Percentiles rank a stretch among this genome's conserved stretches.
Conservation (phyloP, 2,329 filamentous ascomycete genomes). For the Beauveria rudraprayagi region DNA sequence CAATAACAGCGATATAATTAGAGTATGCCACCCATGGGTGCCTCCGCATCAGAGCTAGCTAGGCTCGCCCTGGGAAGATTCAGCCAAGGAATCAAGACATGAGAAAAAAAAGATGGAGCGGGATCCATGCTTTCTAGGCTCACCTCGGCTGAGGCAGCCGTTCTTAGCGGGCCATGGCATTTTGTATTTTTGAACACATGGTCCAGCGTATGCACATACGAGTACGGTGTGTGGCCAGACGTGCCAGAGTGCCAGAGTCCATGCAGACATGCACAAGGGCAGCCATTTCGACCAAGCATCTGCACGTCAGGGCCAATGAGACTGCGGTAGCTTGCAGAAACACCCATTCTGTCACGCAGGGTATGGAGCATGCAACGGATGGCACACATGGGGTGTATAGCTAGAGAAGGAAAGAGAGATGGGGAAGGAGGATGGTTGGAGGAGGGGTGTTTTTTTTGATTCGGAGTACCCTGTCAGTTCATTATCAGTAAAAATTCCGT, state of each 20-base stretch:
- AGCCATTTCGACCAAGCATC: slow-evolving; percentile 2
- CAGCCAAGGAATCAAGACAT: slow-evolving; percentile 8
- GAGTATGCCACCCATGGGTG: slow-evolving; percentile 5
- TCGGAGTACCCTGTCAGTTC: slow-evolving; percentile 2
- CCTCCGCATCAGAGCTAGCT: slow-evolving; percentile 10
- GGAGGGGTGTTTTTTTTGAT: slow-evolving; percentile 2
- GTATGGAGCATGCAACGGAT: slow-evolving; percentile 9
- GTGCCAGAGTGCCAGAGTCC: neutral
- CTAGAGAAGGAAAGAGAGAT: neutral
- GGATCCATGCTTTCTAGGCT: slow-evolving; percentile 6
- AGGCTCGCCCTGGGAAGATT: neutral
- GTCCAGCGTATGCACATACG: neutral
- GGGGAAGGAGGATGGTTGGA: too few relatives aligned
- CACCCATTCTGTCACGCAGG: slow-evolving; percentile 7
- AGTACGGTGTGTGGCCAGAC: slow-evolving; percentile 2
- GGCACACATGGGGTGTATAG: slow-evolving; percentile 2
- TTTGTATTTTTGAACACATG: slow-evolving; percentile 8
- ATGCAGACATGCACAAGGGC: neutral
- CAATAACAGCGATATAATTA: slow-evolving; percentile 12
- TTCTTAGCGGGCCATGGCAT: slow-evolving; percentile 6
- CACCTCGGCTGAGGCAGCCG: slow-evolving; percentile 11
- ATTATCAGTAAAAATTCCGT: slow-evolving; percentile 4
- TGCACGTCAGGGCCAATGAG: neutral
- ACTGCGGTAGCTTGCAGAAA: neutral
- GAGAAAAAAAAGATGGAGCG: slow-evolving; percentile 5